Evolutionary conservation across 495 filamentous ascomycete genomes (phyloP), one percentile per base, ranked within the genome.

Genomic region (Aspergillus egyptiacus): DNA sequence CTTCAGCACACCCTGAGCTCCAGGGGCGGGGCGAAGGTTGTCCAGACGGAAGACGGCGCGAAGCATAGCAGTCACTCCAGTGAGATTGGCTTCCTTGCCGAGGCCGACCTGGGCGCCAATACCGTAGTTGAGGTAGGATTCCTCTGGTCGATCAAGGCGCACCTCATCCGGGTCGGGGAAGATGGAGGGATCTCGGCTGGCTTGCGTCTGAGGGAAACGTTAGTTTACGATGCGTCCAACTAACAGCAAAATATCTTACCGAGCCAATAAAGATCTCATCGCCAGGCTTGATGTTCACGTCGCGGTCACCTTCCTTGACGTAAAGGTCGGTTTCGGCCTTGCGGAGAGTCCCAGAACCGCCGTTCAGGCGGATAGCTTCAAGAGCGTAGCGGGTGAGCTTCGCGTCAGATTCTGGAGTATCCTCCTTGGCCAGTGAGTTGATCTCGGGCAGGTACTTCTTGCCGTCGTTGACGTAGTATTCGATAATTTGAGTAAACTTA

Each of bases 401-500:
- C 24, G 77, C 69, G 42, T 81, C 76, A 1, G 74, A 68, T 46
- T 74, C 76, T 8, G 59, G 41, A 10, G 62, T 69, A 20, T 76
- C 63, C 22, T 60, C 41, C 47, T 77, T 73, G 53, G 74, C 77
- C 19, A 83, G 67, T 7, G 64, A 65, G 59, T 80, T 71, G 56
- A 90, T 75, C 24, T 78, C 77, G 2, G 77, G 68, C 5, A 83
- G 62, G 54, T 88, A 72, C 19, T 65, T 39, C 31, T 73, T 68
- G 48, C 80, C 79, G 11, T 75, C 69, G 0, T 74, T 76, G 22
- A 89, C 70, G 69, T 88, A 94, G 71, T 81, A 91, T 59, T 94
- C 87, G 9, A 91, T 74, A 9, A 87, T 75, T 65, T 88, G 84
- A 7, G 86, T 82, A 55, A 93, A 85, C 66, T 69, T n/a, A n/a